Conservation (phyloP, 2,329 filamentous ascomycete genomes). For the Acrocalymma vagum region DNA sequence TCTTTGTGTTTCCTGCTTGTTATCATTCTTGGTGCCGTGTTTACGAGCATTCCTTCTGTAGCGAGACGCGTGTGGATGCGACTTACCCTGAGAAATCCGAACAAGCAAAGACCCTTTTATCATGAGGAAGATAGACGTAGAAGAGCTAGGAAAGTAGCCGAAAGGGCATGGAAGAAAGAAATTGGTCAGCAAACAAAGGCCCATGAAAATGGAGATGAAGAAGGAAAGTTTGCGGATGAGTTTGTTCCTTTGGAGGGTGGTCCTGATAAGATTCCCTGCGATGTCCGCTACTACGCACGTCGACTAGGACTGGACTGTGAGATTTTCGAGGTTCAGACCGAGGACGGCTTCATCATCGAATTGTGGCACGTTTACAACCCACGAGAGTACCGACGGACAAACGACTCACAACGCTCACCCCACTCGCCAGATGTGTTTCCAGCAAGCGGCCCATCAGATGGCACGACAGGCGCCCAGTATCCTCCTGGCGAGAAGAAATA, state of each 20-base stretch:
- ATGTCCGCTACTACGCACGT: conserved; percentile 85
- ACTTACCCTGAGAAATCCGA: conserved; percentile 67
- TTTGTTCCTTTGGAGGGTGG: conserved; percentile 82
- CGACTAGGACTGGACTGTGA: conserved; percentile 89
- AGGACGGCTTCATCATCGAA: conserved; percentile 90
- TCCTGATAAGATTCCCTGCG: conserved; percentile 77
- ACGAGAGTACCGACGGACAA: conserved; percentile 68
- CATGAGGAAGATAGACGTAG: conserved; percentile 73
- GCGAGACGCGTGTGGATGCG: conserved; percentile 60
- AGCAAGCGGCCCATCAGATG: conserved; percentile 31
- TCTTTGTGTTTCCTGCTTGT: conserved; percentile 79
- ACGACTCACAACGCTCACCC: conserved; percentile 59
- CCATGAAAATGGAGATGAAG: conserved; percentile 49
- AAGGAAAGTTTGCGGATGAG: conserved; percentile 55
- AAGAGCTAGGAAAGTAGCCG: conserved; percentile 64
- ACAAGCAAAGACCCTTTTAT: conserved; percentile 71
- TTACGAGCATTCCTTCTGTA: conserved; percentile 69
- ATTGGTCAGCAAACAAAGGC: conserved; percentile 44
- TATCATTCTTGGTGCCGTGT: conserved; percentile 77
- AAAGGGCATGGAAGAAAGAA: conserved; percentile 69
- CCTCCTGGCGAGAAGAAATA: conserved; percentile 67
- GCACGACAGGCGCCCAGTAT: conserved; percentile 35
- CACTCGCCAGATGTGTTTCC: conserved; percentile 71
- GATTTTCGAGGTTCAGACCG: conserved; percentile 83
- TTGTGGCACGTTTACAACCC: conserved; percentile 93